Evolutionary conservation across 345 rosid species (phyloP).

Genomic region (Brassica nigra): DNA sequence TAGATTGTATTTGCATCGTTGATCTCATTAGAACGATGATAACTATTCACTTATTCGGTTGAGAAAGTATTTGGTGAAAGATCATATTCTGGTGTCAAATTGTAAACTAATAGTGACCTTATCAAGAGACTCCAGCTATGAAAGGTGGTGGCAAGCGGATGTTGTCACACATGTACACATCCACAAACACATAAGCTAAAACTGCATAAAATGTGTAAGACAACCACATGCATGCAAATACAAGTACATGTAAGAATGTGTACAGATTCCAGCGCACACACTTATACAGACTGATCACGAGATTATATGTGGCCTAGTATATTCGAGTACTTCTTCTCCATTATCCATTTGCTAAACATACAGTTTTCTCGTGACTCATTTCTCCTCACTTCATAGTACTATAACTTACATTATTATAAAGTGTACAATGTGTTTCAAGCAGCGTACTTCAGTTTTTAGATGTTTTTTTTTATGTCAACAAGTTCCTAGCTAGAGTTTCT

Average conservation of each 20-base stretch:
- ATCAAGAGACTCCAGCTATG: conserved; percentile 27
- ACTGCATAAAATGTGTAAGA: conserved; percentile 35
- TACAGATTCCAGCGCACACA: conserved; percentile 34
- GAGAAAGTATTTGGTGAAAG: not conserved
- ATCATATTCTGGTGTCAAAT: conserved; percentile 7
- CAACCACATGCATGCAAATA: conserved; percentile 40
- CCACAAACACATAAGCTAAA: conserved; percentile 18
- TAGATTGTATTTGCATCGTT: not conserved
- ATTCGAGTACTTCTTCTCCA: conserved; percentile 22
- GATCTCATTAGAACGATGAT: not conserved
- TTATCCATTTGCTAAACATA: not conserved
- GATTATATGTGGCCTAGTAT: conserved; percentile 15
- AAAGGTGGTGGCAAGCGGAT: conserved; percentile 24
- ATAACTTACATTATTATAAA: not conserved
- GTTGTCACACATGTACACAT: conserved; percentile 35
- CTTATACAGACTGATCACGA: conserved; percentile 25
- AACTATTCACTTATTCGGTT: not conserved
- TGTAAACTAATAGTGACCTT: conserved; percentile 30
- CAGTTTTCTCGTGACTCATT: conserved; percentile 39
- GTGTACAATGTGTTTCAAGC: conserved; percentile 20
- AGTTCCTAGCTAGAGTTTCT: not conserved
- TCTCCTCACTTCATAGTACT: conserved; percentile 21
- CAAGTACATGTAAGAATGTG: conserved; percentile 39
- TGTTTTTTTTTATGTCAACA: not conserved
- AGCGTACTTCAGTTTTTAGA: conserved; percentile 5